Evolutionary conservation across 2,329 filamentous ascomycete genomes (phyloP), one percentile per base, ranked within the genome.

Genomic region (Pseudocercospora fuligena): DNA sequence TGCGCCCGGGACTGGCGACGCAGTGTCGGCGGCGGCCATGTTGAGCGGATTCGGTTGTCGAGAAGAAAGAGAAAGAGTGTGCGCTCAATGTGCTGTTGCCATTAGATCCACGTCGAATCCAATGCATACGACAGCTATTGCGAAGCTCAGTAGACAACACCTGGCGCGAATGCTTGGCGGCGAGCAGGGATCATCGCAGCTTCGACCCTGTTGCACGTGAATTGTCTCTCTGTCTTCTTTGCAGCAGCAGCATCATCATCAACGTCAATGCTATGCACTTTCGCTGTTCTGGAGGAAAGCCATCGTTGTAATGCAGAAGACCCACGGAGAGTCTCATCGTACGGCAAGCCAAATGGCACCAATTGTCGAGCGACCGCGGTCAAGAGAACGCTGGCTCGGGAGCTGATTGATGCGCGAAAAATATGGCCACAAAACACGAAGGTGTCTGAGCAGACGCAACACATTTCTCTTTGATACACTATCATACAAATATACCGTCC

Each of bases 1-100:
- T 68, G 69, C 70, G 65, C 72, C 73, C 33, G 67, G 62, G 16
- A 58, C 56, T 40, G 63, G 53, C 19, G 63, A 53, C 23, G 54
- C 33, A 54, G 67, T 16, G 46, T 56, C 65, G 67, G 69, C 68
- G 70, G 58, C 68, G 53, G 72, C 69, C 69, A 71, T 71, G 59
- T 53, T 68, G 60, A 43, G 29, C 31, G n/a, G n/a, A 58, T 25
- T n/a, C n/a, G n/a, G n/a, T n/a, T 21, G 56, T 23, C 23, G 51
- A 31, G n/a, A 19, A 21, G n/a, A 31, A 56, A n/a, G 16, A 21
- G n/a, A 31, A 56, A n/a, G 16, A 31, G 51, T 56, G 23, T 29
- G 7, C 27, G 51, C 23, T 56, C 51, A 56, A 19, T 56, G 51
- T 56, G 23, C 23, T 56, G 16, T 14, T 33, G 51, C 51, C 51